Evolutionary conservation across 2,329 filamentous ascomycete species (phyloP), one percentile per base, ranked within the genome.

Genomic region (Colletotrichum liaoningense): DNA sequence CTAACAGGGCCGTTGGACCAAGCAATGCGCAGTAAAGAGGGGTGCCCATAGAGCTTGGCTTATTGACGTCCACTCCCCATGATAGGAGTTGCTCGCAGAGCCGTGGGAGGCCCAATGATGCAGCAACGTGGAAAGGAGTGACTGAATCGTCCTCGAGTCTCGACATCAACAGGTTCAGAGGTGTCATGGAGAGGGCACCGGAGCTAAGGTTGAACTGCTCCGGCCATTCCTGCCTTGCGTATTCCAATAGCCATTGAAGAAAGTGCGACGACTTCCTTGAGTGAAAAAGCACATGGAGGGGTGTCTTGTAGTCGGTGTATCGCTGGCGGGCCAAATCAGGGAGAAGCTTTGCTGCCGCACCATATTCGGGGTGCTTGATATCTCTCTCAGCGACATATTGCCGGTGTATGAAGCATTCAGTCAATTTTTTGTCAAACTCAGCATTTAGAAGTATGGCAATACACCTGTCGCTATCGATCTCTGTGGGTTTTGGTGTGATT

Each of bases 181-280:
- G 72, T n/a, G 75, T 75, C 26, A 76, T 72, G 0, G 78, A 77
- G 0, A 78, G 49, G 2, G 78, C 77, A 11, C 76, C 35, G 6
- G 65, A 38, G 11, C 22, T 24, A 3, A 58, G 28, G 11, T 80
- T 77, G 5, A 78, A 77, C 0, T 69, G 72, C 1, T 75, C 72
- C 1, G 82, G 81, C 64, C 77, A 82, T 2, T 73, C 78, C 24
- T 78, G 75, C 24, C 79, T 76, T 1, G 78, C 79, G 69, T 81
- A 83, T 57, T 83, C 81, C 24, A 84, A 69, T 3, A 77, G 76
- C 82, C 83, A 84, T 24, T 83, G 82, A 11, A 80, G 78, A 38
- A 84, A 82, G 70, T 79, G 81, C 59, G 76, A 79, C 1, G 78
- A 75, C 26, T 74, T 78, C 0, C 77, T 68, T 0, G 70, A 57